A percentile compares a stretch with the other conserved stretches of the same genome.
phyloP scores from a whole-genome alignment of 495 filamentous ascomycete species.

The Hyaloscypha finlandica region DNA sequence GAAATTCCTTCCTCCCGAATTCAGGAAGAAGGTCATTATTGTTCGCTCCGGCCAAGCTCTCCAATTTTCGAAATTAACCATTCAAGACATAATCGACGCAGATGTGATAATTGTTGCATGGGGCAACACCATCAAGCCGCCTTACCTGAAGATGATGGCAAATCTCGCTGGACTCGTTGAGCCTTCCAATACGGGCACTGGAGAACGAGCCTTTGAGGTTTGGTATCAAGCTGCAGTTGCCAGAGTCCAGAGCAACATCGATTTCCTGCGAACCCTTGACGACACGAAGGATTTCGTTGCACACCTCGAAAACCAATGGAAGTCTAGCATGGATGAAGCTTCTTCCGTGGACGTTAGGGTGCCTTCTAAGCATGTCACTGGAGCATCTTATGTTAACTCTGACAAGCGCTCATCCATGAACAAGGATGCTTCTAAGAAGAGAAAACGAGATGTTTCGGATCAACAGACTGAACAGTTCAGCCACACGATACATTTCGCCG shows the following conservation, averaged over 20 bases:
- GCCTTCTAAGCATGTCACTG: constrained; percentile 13
- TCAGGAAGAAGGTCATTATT: constrained; percentile 45
- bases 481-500: not conserved
- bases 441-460: not conserved
- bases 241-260: constrained; percentile 45
- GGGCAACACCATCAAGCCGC: constrained; percentile 44
- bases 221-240: constrained; percentile 53
- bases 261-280: constrained; percentile 21
- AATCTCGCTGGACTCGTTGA: constrained; percentile 47
- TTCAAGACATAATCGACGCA: constrained; percentile 49
- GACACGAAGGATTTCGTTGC: constrained; percentile 18
- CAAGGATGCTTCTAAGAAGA: not conserved
- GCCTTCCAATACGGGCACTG: constrained; percentile 35
- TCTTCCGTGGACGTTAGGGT: constrained; percentile 12
- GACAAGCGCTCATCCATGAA: not conserved
- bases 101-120: constrained; percentile 58
- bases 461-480: not conserved
- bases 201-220: constrained; percentile 44
- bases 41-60: constrained; percentile 35
- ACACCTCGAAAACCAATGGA: not conserved
- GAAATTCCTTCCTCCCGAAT: constrained; percentile 49
- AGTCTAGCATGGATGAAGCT: constrained; percentile 24
- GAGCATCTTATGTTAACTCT: not conserved
- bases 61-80: constrained; percentile 40
- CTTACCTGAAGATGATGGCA: constrained; percentile 53